Conservation (phyloP, 371 early-diverging fungal species). For the Mucor indicus region DNA sequence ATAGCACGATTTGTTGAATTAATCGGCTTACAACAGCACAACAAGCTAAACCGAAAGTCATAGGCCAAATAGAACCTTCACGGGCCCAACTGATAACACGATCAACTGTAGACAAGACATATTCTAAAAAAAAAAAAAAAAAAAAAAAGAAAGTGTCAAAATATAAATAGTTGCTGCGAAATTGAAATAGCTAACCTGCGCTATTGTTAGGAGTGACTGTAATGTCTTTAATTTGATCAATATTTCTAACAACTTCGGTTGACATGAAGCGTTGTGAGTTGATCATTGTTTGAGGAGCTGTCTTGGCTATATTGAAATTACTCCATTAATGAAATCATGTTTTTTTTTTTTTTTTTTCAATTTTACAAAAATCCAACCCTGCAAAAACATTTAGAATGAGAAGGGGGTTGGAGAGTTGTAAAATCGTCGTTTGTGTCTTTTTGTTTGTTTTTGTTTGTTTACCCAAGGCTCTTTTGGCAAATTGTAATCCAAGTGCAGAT, state of each 20-base stretch:
- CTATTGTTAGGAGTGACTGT: slow-evolving; percentile 48
- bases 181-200: slow-evolving; percentile 33
- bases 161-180: not conserved
- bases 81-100: slow-evolving; percentile 93
- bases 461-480: slow-evolving; percentile 50
- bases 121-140: slow-evolving; percentile 40
- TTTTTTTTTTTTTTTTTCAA: not conserved
- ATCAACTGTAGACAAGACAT: slow-evolving; percentile 84
- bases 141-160: not conserved
- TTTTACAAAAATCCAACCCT: too few relatives aligned
- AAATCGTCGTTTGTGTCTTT: too few relatives aligned
- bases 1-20: not conserved
- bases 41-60: slow-evolving; percentile 98
- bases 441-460: slow-evolving; percentile 1
- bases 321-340: too few relatives aligned
- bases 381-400: too few relatives aligned
- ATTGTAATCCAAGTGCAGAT: slow-evolving; percentile 48
- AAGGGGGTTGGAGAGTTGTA: too few relatives aligned
- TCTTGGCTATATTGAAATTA: slow-evolving; percentile 15
- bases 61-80: slow-evolving; percentile 94
- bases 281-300: slow-evolving; percentile 29
- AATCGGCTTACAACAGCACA: slow-evolving; percentile 77
- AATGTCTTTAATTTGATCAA: slow-evolving; percentile 48
- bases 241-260: slow-evolving; percentile 44
- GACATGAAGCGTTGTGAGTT: slow-evolving; percentile 39